Base-by-base conservation (phyloP, 352 stramenopile genomes). In the Phytopythium delawarense region DNA sequence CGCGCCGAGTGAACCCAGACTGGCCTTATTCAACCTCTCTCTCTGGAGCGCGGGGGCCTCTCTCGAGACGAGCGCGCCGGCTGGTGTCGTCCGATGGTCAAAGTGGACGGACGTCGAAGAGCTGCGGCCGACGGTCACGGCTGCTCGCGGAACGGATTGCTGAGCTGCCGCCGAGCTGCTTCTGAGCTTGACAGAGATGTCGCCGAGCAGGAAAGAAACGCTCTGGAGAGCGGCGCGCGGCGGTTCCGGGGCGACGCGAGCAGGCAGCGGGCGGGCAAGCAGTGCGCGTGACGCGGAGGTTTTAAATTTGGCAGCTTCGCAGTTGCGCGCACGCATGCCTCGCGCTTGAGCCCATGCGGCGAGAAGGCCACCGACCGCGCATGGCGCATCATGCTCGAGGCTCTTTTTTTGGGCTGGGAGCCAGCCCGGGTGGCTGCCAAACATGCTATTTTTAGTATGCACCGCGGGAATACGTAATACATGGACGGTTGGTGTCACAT, bases 11-110 rank as follows among this genome's bases (percentile, higher is more conserved):
- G 39, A n/a, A 61, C 55, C 55, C 55, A 45, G 37, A 51, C 55
- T 61, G 55, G 55, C 55, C 40, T 40, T 44, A 30, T 48, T 48
- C n/a, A 59, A 59, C 32, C 53, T 59, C 20, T 35, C 20, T 35
- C 53, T 59, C 53, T 46, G 53, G 48, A 54, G 34, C 28, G 48
- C 4, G 48, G 12, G 25, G 1, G 25, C 0, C 34, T 39, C 34
- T 39, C 13, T 25, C 16, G 18, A 23, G 25, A 28, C 25, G 25
- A 1, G 25, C 25, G 40, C 40, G 40, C 40, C 40, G 40, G 16
- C 28, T n/a, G 5, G 42, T 49, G 42, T 25, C 42, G 42, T 18
- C 42, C 42, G 42, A 25, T 49, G 20, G n/a, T n/a, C 42, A 49
- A 49, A 28, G 42, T 54, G 51, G 51, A 32, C 35, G 32, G 15